phyloP scores from a whole-genome alignment of 1,284 basidiomycete genomes.

The Austroboletus olivaceoglutinosus region DNA sequence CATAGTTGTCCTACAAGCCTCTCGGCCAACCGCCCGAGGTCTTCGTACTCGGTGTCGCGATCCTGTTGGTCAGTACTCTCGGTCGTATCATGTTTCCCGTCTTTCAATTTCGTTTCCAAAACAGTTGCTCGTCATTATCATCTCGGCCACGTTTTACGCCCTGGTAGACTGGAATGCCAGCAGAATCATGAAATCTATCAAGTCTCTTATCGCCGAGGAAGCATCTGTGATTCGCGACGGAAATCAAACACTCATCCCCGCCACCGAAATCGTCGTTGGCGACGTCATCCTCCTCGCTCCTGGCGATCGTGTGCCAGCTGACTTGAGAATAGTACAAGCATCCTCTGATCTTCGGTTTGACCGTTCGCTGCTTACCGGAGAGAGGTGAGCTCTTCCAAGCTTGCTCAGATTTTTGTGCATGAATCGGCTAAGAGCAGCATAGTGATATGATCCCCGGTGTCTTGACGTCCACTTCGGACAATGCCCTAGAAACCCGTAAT shows the following conservation, averaged over 20 bases:
- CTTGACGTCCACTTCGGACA: slow-evolving; percentile 51
- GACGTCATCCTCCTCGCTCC: slow-evolving; percentile 75
- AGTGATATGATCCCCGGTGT: slow-evolving; percentile 52
- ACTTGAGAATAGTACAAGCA: slow-evolving; percentile 65
- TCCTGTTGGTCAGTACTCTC: slow-evolving; percentile 70
- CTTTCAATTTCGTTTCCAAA: neutral
- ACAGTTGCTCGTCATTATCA: slow-evolving; percentile 58
- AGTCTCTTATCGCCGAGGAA: slow-evolving; percentile 41
- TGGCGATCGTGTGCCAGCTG: slow-evolving; percentile 82
- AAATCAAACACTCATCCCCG: slow-evolving; percentile 57
- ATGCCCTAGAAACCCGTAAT: slow-evolving; percentile 62
- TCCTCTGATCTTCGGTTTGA: slow-evolving; percentile 58
- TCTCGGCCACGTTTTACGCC: slow-evolving; percentile 47
- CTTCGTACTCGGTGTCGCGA: slow-evolving; percentile 64
- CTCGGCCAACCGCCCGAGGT: slow-evolving; percentile 49
- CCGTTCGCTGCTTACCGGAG: slow-evolving; percentile 63
- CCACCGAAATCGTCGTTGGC: slow-evolving; percentile 80
- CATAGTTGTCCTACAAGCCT: slow-evolving; percentile 45
- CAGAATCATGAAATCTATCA: slow-evolving; percentile 38
- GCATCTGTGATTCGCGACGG: slow-evolving; percentile 54
- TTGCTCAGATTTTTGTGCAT: neutral
- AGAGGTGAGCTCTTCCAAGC: slow-evolving; percentile 33
- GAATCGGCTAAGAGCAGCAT: neutral
- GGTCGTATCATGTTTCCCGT: neutral
- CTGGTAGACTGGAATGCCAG: slow-evolving; percentile 43